These are phyloP conservation scores for Spirogloea muscicola DNA, from an alignment of 139 green algal genomes.

Conservation along the genomic window DNA sequence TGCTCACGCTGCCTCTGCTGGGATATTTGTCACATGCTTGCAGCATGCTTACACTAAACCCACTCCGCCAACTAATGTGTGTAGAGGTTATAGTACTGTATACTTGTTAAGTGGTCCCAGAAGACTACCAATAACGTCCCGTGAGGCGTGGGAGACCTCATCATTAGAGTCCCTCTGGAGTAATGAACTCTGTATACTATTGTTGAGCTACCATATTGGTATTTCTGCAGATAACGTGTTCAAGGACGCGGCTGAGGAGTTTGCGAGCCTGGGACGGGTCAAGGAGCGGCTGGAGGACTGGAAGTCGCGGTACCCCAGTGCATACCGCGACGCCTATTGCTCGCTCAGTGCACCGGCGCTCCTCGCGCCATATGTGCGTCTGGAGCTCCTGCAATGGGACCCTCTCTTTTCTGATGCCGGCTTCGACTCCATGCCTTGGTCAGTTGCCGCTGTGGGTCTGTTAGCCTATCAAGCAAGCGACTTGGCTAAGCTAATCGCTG, in stretches of 20 bases:
- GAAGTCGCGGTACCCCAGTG: constrained; percentile 59
- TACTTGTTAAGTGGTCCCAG: too few species aligned
- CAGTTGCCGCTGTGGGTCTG: background rate
- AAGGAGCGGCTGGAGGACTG: constrained; percentile 64
- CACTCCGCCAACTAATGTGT: too few species aligned
- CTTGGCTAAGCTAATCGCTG: background rate
- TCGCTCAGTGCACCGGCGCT: constrained; percentile 71
- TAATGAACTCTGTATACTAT: too few species aligned
- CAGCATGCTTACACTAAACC: too few species aligned
- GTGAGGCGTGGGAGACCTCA: too few species aligned
- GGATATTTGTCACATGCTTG: too few species aligned
- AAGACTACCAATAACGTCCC: too few species aligned
- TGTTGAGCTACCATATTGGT: too few species aligned
- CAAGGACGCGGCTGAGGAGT: constrained; percentile 76
- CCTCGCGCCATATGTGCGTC: constrained; percentile 86
- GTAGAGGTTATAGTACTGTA: too few species aligned
- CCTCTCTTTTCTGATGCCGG: constrained; percentile 58
- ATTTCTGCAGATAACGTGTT: constrained; percentile 61
- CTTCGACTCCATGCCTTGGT: constrained; percentile 20
- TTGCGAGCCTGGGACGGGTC: constrained; percentile 57
- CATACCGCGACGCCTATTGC: constrained; percentile 80
- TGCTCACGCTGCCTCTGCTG: background rate
- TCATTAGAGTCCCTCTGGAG: too few species aligned
- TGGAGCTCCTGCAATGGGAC: constrained; percentile 89
- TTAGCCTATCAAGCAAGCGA: background rate